phyloP scores from a whole-genome alignment of 2,329 filamentous ascomycete genomes.

The Aurifilum marmelostoma region DNA sequence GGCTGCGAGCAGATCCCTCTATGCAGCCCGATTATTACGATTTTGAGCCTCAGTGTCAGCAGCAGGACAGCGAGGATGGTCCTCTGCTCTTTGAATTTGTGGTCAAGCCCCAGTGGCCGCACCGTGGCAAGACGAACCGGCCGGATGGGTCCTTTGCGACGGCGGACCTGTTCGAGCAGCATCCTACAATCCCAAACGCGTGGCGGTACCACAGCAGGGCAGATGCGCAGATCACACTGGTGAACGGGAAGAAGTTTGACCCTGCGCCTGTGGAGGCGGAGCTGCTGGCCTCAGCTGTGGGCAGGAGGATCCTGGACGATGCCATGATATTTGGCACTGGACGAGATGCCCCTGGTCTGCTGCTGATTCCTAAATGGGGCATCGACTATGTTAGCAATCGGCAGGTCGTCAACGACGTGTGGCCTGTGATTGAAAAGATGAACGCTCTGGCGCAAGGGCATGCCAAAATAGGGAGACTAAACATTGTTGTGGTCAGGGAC shows the following conservation, averaged over 20 bases:
- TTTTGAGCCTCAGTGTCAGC: constrained; percentile 48
- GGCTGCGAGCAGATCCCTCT: constrained; percentile 47
- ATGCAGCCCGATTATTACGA: constrained; percentile 38
- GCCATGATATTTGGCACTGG: constrained; percentile 66
- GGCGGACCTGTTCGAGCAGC: constrained; percentile 63
- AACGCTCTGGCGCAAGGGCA: constrained; percentile 55
- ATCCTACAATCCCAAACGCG: constrained; percentile 53
- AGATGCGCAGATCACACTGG: constrained; percentile 64
- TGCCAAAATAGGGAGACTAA: constrained; percentile 51
- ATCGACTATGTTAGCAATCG: constrained; percentile 35
- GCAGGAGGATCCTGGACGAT: constrained; percentile 50
- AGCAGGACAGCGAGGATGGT: constrained; percentile 34
- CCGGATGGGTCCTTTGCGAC: constrained; percentile 65
- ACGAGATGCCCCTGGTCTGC: constrained; percentile 55
- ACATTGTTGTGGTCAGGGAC: constrained; percentile 49
- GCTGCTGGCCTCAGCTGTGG: constrained; percentile 44
- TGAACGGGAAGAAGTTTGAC: constrained; percentile 72
- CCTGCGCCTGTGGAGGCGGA: constrained; percentile 62
- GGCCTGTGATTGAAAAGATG: constrained; percentile 48
- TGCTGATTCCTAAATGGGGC: constrained; percentile 52
- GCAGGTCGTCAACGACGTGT: constrained; percentile 46
- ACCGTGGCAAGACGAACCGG: constrained; percentile 61
- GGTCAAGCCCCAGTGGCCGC: constrained; percentile 59
- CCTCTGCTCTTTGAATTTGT: constrained; percentile 54
- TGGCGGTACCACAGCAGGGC: constrained; percentile 66